A percentile compares a stretch with the other conserved stretches of the same genome.
Evolutionary conservation across 177 flowering plant genomes (phyloP).

Genomic region (Vitis hybrid): DNA sequence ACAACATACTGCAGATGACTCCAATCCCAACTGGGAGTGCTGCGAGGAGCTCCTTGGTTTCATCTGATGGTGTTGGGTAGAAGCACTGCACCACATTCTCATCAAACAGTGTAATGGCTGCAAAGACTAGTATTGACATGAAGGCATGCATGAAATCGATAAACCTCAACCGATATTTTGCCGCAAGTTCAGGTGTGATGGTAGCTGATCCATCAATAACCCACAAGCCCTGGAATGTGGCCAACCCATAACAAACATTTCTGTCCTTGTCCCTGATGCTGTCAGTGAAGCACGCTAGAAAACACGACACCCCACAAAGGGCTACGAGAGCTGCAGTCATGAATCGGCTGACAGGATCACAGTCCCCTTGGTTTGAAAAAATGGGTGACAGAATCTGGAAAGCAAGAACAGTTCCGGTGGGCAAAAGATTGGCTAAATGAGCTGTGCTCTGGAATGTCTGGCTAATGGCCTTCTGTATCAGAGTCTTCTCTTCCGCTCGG

Average conservation of each 20-base stretch:
- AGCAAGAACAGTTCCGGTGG: constrained; percentile 83
- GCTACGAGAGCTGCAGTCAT: constrained; percentile 61
- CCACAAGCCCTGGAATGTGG: constrained; percentile 71
- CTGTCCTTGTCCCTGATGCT: constrained; percentile 67
- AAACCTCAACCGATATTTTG: constrained; percentile 43
- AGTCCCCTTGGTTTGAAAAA: constrained; percentile 64
- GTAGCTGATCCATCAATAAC: constrained; percentile 64
- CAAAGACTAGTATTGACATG: constrained; percentile 75
- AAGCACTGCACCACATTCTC: constrained; percentile 72
- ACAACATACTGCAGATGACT: constrained; percentile 70
- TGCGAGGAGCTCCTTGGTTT: constrained; percentile 60
- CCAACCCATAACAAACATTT: constrained; percentile 64
- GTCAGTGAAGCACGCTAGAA: constrained; percentile 65
- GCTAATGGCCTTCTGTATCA: constrained; percentile 62
- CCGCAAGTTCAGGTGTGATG: constrained; percentile 41
- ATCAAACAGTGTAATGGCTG: constrained; percentile 73
- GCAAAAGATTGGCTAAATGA: constrained; percentile 76
- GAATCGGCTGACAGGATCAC: constrained; percentile 44
- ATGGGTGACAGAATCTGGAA: constrained; percentile 82
- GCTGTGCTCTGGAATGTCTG: constrained; percentile 81
- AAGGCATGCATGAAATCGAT: constrained; percentile 82
- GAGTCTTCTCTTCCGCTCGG: constrained; percentile 26
- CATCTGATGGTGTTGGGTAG: constrained; percentile 67
- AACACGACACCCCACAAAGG: constrained; percentile 65
- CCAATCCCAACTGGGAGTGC: constrained; percentile 73